Base-by-base conservation (phyloP, 108 stramenopile genomes). In the Nitzschia palea region DNA sequence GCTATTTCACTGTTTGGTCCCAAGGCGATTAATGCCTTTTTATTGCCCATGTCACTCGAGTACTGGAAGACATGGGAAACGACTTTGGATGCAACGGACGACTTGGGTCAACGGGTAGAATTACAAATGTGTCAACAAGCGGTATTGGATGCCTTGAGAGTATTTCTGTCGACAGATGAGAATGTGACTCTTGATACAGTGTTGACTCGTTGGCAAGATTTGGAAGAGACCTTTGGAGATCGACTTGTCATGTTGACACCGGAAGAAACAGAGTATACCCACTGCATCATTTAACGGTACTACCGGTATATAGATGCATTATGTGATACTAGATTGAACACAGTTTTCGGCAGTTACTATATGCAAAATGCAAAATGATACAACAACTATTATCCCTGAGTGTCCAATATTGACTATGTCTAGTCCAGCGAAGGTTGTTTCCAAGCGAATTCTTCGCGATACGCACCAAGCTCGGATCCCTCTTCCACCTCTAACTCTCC, bases 401-500 rank as follows among this genome's bases (percentile, higher is more conserved):
- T n/a, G n/a, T n/a, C n/a, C n/a, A n/a, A n/a, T n/a, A n/a, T n/a
- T n/a, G n/a, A n/a, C n/a, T 22, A 51, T 20, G 2, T 18, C 33
- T 67, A 84, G 78, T 81, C 80, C 58, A 88, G 58, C 10, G 93
- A 84, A 27, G 89, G 85, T 62, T 94, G 93, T 32, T 75, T 66
- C 93, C 93, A 94, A 22, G 88, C 89, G 66, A 74, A 87, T 67
- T 94, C 93, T 71, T 90, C 87, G 48, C 65, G 37, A 68, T 94
- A 94, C 1, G 86, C 75, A 18, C 92, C 92, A 40, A 86, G 51
- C 44, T 44, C 47, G 23, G 30, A 37, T 0, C 36, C 56, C 25
- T 55, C 43, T 48, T 63, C 63, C 4, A 60, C 63, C n/a, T 69
- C 63, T 34, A 74, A 56, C 18, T 48, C 72, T 15, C 87, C 87